Base-by-base conservation (phyloP, 2,329 filamentous ascomycete species). In the Aspergillus proliferans region DNA sequence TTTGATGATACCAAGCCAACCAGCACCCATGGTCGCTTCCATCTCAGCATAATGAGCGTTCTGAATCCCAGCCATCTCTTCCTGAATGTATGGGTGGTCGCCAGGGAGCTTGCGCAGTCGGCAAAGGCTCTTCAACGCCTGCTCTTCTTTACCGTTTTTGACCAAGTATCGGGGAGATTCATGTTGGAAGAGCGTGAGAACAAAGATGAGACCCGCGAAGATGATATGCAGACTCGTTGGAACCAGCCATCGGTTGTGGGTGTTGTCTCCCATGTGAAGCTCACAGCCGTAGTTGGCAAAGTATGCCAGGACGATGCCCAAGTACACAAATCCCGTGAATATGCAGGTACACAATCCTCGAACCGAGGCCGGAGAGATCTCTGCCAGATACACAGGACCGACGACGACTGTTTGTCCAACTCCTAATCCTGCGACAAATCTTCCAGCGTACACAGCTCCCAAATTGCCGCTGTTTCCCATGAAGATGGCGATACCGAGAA, bases 231-330 rank as follows among this genome's bases (percentile, higher is more conserved):
- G 73, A 56, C 82, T 83, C 39, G 85, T 88, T 0, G 87, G 87
- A 0, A 88, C 79, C 70, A 4, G 83, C 85, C 58, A 82, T 59
- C 50, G 59, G 30, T 59, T 52, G 48, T 67, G 63, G n/a, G 72
- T 71, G 49, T 66, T 64, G 40, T 71, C 62, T 15, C 74, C 73
- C 54, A 71, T 75, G 58, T 81, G 73, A 21, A 80, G 64, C 22
- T 75, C 71, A n/a, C 72, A 75, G 12, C 83, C 83, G 62, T 84
- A 86, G 65, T 84, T 86, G 51, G 85, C 81, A 59, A 89, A 91
- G 70, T 90, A 92, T 7, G 85, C 86, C 14, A 91, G 75, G 58
- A 91, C 85, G 52, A 90, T 88, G 21, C 86, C 87, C 47, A 87
- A 68, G 61, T 91, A 91, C 19, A 91, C 87, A 45, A 85, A 76